These are phyloP conservation scores for Vachellia pachyceras DNA, from an alignment of 306 rosid genomes.

Conservation along the genomic window DNA sequence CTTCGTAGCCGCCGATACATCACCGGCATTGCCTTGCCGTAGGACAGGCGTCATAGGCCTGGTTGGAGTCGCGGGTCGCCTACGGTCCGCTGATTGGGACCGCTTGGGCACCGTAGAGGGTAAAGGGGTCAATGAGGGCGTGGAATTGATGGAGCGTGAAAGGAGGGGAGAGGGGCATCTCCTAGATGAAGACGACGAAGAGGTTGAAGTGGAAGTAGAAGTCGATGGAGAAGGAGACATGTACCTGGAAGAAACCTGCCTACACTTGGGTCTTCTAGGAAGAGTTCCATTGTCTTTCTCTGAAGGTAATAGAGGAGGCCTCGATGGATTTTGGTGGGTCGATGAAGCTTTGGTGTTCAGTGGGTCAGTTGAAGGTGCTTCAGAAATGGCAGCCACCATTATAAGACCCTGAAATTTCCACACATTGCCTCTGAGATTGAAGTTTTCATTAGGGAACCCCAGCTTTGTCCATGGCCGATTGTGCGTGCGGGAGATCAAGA, in stretches of 20 bases:
- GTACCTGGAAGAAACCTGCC: conserved; percentile 93
- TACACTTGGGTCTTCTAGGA: conserved; percentile 70
- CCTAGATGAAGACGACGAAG: conserved; percentile 68
- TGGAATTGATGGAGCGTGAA: conserved; percentile 78
- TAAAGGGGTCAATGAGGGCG: conserved; percentile 58
- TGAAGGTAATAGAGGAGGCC: conserved; percentile 63
- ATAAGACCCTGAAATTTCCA: conserved; percentile 50
- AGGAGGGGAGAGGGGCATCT: conserved; percentile 90
- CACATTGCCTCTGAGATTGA: conserved; percentile 53
- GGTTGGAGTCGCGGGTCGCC: conserved; percentile 56
- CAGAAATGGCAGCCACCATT: conserved; percentile 97
- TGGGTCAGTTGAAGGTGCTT: conserved; percentile 56
- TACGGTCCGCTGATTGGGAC: conserved; percentile 87
- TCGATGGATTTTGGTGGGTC: conserved; percentile 41
- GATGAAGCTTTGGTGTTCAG: conserved; percentile 37
- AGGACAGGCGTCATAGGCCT: conserved; percentile 61
- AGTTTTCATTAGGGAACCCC: conserved; percentile 37
- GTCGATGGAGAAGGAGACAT: conserved; percentile 89
- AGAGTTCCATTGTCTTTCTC: conserved; percentile 71
- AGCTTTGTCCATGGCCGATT: conserved; percentile 4
- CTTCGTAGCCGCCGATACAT: conserved; percentile 73
- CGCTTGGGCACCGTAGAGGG: conserved; percentile 63
- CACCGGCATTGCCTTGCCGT: conserved; percentile 57
- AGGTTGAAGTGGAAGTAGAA: conserved; percentile 65
- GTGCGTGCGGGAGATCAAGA: conserved; percentile 43